phyloP scores from a whole-genome alignment of 2,329 filamentous ascomycete genomes.

The Zarea fungicola region DNA sequence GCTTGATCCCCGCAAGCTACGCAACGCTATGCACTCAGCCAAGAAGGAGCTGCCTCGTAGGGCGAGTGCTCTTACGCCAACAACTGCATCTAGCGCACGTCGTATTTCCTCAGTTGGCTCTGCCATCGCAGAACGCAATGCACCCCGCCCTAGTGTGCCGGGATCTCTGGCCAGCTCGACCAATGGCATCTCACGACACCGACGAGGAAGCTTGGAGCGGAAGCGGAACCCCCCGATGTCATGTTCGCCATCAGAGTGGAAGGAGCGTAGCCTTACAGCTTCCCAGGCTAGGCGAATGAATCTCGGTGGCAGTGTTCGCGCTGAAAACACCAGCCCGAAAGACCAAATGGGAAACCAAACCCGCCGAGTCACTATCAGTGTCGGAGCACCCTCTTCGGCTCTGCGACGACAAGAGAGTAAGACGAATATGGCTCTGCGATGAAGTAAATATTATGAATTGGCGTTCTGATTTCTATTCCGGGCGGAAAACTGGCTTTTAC shows the following conservation, averaged over 20 bases:
- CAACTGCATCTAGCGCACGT: constrained; percentile 31
- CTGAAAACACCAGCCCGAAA: constrained; percentile 24
- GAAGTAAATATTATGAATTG: constrained; percentile 14
- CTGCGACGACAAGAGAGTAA: constrained; percentile 28
- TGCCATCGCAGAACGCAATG: constrained; percentile 20
- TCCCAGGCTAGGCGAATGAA: constrained; percentile 56
- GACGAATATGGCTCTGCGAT: constrained; percentile 26
- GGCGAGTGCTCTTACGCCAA: constrained; percentile 32
- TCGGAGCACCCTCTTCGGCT: constrained; percentile 21
- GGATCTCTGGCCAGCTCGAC: constrained; percentile 42
- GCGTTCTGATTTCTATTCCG: constrained; percentile 8
- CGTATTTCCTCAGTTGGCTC: constrained; percentile 43
- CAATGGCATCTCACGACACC: constrained; percentile 52
- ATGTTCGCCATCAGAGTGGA: constrained; percentile 43
- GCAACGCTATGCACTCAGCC: constrained; percentile 48
- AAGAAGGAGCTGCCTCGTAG: constrained; percentile 42
- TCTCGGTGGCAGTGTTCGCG: constrained; percentile 37
- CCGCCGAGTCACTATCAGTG: constrained; percentile 34
- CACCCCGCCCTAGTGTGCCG: constrained; percentile 32
- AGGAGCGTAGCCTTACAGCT: constrained; percentile 41
- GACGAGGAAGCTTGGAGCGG: constrained; percentile 46
- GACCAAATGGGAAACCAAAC: constrained; percentile 20
- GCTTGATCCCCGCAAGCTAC: constrained; percentile 50
- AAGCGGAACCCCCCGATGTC: constrained; percentile 48
- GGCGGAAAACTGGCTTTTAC: neutral